A percentile compares a stretch with the other conserved stretches of the same genome.
Conservation (phyloP, 1,284 basidiomycete genomes). For the Leccinum pseudoinsigne region DNA sequence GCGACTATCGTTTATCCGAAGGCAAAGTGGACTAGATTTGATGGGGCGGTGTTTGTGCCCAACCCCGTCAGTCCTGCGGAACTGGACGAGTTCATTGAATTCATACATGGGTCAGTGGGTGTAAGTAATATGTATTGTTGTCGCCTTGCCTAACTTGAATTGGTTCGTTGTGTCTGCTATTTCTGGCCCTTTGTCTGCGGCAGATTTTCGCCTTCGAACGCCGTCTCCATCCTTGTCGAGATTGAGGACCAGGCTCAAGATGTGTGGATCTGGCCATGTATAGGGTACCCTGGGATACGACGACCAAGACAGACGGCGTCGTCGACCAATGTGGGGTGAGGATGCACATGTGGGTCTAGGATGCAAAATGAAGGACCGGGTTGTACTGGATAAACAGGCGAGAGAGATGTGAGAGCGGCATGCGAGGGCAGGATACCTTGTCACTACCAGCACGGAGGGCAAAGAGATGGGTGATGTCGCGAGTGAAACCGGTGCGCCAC, state of each 20-base stretch:
- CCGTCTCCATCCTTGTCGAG: conserved; percentile 21
- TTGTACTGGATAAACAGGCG: conserved; percentile 39
- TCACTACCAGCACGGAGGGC: conserved; percentile 49
- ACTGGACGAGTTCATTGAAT: too few species aligned
- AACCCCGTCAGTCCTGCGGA: too few species aligned
- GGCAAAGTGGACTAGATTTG: too few species aligned
- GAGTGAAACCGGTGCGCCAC: conserved; percentile 72
- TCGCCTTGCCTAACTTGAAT: too few species aligned
- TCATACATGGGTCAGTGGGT: too few species aligned
- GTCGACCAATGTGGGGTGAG: conserved; percentile 68
- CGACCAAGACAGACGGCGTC: conserved; percentile 69
- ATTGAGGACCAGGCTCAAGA: conserved; percentile 38
- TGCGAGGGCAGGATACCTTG: conserved; percentile 35
- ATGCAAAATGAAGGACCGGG: conserved; percentile 59
- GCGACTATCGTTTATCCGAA: too few species aligned
- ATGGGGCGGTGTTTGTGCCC: too few species aligned
- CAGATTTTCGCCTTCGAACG: conserved; percentile 19
- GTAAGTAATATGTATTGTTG: too few species aligned
- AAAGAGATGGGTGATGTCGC: conserved; percentile 86
- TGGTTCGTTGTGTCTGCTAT: neutral
- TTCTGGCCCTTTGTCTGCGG: conserved; percentile 6
- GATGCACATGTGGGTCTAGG: conserved; percentile 31
- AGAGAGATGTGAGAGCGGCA: neutral
- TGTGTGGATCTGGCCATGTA: conserved; percentile 68
- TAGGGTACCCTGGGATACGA: conserved; percentile 61